A percentile compares a stretch with the other conserved stretches of the same genome.
These are phyloP conservation scores for Pseudonitzschia multistriata DNA, from an alignment of 108 stramenopile species.

Conservation along the genomic window DNA sequence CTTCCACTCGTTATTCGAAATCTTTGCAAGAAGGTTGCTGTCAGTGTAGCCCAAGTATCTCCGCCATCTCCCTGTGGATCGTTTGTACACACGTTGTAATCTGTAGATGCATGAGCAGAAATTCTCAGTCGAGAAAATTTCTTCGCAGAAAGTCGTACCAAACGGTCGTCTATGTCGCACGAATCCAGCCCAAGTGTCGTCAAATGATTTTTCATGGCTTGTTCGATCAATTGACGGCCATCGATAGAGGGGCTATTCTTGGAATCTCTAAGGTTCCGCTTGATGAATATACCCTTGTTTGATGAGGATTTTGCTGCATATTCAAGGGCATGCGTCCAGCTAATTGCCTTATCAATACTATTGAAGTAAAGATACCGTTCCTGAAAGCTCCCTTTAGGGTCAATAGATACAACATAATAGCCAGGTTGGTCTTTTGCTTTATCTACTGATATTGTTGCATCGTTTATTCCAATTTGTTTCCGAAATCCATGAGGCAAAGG, in stretches of 20 bases:
- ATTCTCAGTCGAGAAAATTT: slow-evolving; percentile 50
- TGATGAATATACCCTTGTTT: background rate
- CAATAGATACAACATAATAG: slow-evolving; percentile 48
- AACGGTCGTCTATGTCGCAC: slow-evolving; percentile 28
- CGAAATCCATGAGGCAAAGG: slow-evolving; percentile 58
- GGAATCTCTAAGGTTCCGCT: slow-evolving; percentile 1
- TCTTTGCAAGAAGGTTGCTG: slow-evolving; percentile 70
- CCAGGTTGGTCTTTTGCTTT: slow-evolving; percentile 32
- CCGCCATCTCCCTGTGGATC: slow-evolving; percentile 75
- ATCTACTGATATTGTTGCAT: slow-evolving; percentile 47
- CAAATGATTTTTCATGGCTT: slow-evolving; percentile 38
- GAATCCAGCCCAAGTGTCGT: slow-evolving; percentile 27
- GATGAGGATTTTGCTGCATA: slow-evolving; percentile 28
- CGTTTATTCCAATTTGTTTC: slow-evolving; percentile 50
- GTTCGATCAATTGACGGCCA: slow-evolving; percentile 19
- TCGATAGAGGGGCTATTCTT: slow-evolving; percentile 12
- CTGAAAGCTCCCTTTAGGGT: slow-evolving; percentile 47
- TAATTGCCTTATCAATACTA: slow-evolving; percentile 42
- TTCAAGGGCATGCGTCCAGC: slow-evolving; percentile 63
- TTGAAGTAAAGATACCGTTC: slow-evolving; percentile 58
- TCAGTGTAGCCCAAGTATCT: slow-evolving; percentile 77
- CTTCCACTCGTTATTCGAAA: slow-evolving; percentile 68
- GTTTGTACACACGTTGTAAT: slow-evolving; percentile 73
- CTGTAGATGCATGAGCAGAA: slow-evolving; percentile 58
- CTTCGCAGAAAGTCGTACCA: slow-evolving; percentile 30